Conservation (phyloP, 2,329 filamentous ascomycete genomes). For the Orbilia blumenaviensis region DNA sequence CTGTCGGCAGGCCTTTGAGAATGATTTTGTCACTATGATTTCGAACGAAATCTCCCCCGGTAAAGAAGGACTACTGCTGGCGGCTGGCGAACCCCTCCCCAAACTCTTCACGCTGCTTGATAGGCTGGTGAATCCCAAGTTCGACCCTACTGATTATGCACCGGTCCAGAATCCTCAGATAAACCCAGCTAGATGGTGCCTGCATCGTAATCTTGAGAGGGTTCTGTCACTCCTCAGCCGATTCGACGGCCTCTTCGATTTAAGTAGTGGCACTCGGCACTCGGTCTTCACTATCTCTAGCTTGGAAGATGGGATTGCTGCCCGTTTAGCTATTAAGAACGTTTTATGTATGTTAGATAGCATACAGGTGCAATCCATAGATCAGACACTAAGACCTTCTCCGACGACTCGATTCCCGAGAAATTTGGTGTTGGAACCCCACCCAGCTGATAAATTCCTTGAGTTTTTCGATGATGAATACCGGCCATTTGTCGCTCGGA, state of each 20-base stretch:
- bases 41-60: background rate
- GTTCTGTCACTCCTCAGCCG: background rate
- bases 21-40: background rate
- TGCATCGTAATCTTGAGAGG: no score
- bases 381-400: background rate
- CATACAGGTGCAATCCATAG: background rate
- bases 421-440: no score
- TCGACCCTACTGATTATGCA: background rate
- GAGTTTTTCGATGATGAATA: background rate
- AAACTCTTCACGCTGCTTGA: background rate
- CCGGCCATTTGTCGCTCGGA: background rate
- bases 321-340: background rate
- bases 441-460: background rate
- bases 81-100: no score
- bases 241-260: background rate
- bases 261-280: background rate
- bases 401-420: no score
- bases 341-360: background rate
- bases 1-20: constrained; percentile 3
- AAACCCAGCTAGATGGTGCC: no score
- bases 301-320: background rate
- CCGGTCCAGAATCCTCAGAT: no score
- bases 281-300: background rate
- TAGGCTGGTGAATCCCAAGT: background rate
- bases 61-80: no score